phyloP scores from a whole-genome alignment of 2,329 filamentous ascomycete species.

The Fusarium neocosmosporiellum region DNA sequence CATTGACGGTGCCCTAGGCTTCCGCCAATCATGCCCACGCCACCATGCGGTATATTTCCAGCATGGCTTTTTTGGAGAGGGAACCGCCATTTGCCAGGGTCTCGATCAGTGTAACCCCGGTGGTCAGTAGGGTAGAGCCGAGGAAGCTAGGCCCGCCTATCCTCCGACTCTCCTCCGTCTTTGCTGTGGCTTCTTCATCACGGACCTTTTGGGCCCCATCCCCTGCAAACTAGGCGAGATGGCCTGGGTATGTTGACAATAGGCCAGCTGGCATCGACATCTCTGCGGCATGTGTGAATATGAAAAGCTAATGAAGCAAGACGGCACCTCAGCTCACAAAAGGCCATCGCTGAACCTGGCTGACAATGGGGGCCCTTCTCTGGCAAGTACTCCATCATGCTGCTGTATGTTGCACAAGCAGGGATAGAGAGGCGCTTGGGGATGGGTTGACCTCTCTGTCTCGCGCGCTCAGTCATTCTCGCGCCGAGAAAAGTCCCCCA shows the following conservation, averaged over 20 bases:
- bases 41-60: conserved; percentile 39
- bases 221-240: neutral
- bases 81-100: conserved; percentile 29
- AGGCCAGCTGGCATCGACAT: neutral
- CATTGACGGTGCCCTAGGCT: conserved; percentile 23
- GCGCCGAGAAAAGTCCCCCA: conserved; percentile 26
- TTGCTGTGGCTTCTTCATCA: conserved; percentile 19
- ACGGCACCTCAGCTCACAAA: neutral
- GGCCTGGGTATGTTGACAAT: neutral
- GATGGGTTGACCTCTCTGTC: conserved; percentile 13
- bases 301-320: neutral
- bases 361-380: neutral
- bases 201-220: neutral
- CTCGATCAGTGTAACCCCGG: conserved; percentile 40
- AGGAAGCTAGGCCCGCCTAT: conserved; percentile 43
- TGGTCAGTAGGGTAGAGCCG: conserved; percentile 38
- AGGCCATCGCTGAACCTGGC: neutral
- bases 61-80: conserved; percentile 23
- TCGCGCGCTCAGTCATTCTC: conserved; percentile 28
- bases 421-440: conserved; percentile 28
- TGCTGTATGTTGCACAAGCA: conserved; percentile 24
- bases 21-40: conserved; percentile 36
- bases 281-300: neutral
- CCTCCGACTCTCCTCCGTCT: conserved; percentile 24
- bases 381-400: neutral